Base-by-base conservation (phyloP, 305 asterid genomes). In the Fraxinus greggii region DNA sequence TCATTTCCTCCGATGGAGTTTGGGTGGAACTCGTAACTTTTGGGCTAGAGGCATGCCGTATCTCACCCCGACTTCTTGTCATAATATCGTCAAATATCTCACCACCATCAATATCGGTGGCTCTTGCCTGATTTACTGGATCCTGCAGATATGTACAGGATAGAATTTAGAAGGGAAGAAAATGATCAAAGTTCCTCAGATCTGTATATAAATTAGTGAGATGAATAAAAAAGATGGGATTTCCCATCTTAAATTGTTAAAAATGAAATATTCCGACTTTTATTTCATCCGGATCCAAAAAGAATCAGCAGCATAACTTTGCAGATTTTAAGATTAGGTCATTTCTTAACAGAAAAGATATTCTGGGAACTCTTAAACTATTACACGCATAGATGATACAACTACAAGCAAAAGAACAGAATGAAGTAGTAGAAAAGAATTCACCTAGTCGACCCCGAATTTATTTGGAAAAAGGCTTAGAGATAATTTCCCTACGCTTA, bases 21-120 rank as follows among this genome's bases (percentile, higher is more conserved):
- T 85, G 89, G 13, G 88, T 84, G 24, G 88, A 86, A 75, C 92
- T 86, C 36, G 81, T 84, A 23, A 89, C 67, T 83, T 80, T 86
- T 3, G 90, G 90, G 72, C 90, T 89, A 76, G 80, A 65, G 24
- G 85, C 51, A 45, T 74, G 89, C 36, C 90, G 87, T 12, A 89
- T 87, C 85, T 89, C 92, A 65, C 89, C 92, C 29, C 88, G 92
- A 82, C 92, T 85, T 85, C 92, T 83, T 4, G 92, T 89, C 63
- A 89, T 79, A 8, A 89, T 87, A 72, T 85, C 89, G 61, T 89
- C 88, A 75, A 87, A 85, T 76, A 89, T 56, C 86, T 85, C 89
- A 51, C 83, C 80, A 54, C 87, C 79, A 59, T 84, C 87, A 74
- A 81, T 7, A 19, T 42, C 77, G 29, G 38, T 19, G 12, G 86